phyloP scores from a whole-genome alignment of 2,329 filamentous ascomycete species.

The Teratosphaeriaceae sp. region DNA sequence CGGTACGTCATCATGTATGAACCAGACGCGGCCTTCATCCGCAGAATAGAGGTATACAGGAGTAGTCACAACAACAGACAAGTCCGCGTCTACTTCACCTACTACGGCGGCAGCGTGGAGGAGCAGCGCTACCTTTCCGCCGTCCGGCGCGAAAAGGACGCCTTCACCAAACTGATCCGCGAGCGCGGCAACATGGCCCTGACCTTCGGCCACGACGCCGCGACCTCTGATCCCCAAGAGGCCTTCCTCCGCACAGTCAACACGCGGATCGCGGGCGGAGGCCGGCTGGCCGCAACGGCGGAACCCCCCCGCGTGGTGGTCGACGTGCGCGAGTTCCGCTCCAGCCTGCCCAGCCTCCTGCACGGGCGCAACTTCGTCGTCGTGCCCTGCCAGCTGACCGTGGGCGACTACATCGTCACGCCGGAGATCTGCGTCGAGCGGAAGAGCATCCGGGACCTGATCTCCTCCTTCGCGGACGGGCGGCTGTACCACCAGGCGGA shows the following conservation, averaged over 20 bases:
- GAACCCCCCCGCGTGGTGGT: slow-evolving; percentile 87
- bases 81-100: slow-evolving; percentile 92
- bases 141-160: slow-evolving; percentile 91
- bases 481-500: slow-evolving; percentile 88
- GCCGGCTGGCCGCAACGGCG: slow-evolving; percentile 73
- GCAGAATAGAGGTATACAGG: slow-evolving; percentile 89
- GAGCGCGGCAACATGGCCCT: slow-evolving; percentile 88
- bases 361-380: slow-evolving; percentile 84
- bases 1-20: slow-evolving; percentile 99
- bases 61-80: slow-evolving; percentile 87
- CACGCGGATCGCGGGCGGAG: slow-evolving; percentile 91
- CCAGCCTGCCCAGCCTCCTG: slow-evolving; percentile 80
- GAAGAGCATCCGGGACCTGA: slow-evolving; percentile 86
- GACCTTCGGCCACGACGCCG: slow-evolving; percentile 67
- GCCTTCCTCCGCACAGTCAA: slow-evolving; percentile 92
- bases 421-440: slow-evolving; percentile 90
- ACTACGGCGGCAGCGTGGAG: slow-evolving; percentile 90
- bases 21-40: slow-evolving; percentile 88
- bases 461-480: slow-evolving; percentile 85
- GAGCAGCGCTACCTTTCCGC: slow-evolving; percentile 88
- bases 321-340: slow-evolving; percentile 93
- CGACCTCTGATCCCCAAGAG: slow-evolving; percentile 75
- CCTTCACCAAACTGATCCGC: slow-evolving; percentile 89
- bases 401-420: slow-evolving; percentile 91
- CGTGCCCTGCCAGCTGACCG: slow-evolving; percentile 90